Base-by-base conservation (phyloP, 768 basidiomycete species). In the Russula ochroleuca region DNA sequence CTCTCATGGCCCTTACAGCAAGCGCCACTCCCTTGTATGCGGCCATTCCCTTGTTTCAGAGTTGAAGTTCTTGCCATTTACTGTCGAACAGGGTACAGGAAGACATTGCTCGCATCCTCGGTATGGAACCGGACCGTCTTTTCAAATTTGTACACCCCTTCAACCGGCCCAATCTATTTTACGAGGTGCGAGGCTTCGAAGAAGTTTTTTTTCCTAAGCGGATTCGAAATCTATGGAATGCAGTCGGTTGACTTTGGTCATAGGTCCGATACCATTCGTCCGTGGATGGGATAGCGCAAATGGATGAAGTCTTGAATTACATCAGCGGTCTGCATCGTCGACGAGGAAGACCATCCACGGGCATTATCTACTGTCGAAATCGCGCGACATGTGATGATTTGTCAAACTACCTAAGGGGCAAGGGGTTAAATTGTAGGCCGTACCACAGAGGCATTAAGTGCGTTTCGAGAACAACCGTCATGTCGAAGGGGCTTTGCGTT, bases 1-100 rank as follows among this genome's bases (percentile, higher is more conserved):
- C 92, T 0, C 86, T 94, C 68, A 94, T 92, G 89, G 92, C 92
- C 4, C 74, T 94, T 43, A 94, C 91, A 1, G 91, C 92, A 2
- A 91, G 88, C 15, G 91, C 92, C 3, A 94, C 92, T 7, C 73
- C 83, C 48, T 73, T 74, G 89, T 90, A 72, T 31, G 82, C 72
- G 14, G 23, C 31, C 52, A 5, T 23, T 53, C 2, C 35, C 1
- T 37, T 25, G 17, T n/a, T 28, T 11, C 11, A 37, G 23, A 5
- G 35, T 2, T 59, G 38, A 28, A 2, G 37, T 7, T 57, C 48
- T 28, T 68, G 60, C 63, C 54, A 37, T 25, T 60, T 50, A 35
- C 17, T 21, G 25, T n/a, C 21, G n/a, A 17, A 17, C 68, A 93
- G 90, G 31, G 90, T 94, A 15, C 86, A 88, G 65, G 73, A 75